Evolutionary conservation across 768 basidiomycete species (phyloP), one percentile per base, ranked within the genome.

Genomic region (Mycena albidolilacea): DNA sequence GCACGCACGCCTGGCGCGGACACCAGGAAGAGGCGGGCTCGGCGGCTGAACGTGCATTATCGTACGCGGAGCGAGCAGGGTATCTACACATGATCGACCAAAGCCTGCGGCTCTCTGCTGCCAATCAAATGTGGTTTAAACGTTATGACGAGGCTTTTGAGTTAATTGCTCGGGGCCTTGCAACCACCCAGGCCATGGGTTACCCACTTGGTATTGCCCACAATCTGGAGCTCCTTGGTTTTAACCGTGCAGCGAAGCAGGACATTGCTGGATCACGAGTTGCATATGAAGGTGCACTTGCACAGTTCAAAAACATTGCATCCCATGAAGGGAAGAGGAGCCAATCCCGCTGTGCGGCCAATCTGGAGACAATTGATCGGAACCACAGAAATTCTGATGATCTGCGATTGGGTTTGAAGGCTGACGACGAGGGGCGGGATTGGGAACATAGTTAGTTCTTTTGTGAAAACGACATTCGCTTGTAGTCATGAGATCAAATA

Each of bases 141-240:
- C 11, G 21, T n/a, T 38, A 61, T 15, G 43, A 61, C 39, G 23
- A 61, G 14, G 60, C 44, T 8, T 52, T 38, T 17, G 41, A 7
- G 14, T 9, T 58, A 3, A 44, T 60, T 15, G 14, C 9, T 23
- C 58, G n/a, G 23, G 35, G 46, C 3, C 67, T 68, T 52, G 38
- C 12, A 11, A 11, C 9, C 11, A 30, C 14, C 23, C 67, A 44
- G 38, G 44, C 52, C 8, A 8, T 60, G 35, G 67, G 67, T 37
- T 19, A 9, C 7, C 58, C 67, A 7, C 44, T 68, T 38, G 58
- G 37, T 1, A 74, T 67, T 52, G 75, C 69, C 19, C 73, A 74
- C 44, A 63, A 38, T 48, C 37, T 74, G 55, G 69, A 74, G 46
- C 54, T 61, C 14, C 68, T 76, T 19, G 75, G 55, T 9, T 74